phyloP scores from a whole-genome alignment of 179 eudicot genomes.

The Drosera spatulata region DNA sequence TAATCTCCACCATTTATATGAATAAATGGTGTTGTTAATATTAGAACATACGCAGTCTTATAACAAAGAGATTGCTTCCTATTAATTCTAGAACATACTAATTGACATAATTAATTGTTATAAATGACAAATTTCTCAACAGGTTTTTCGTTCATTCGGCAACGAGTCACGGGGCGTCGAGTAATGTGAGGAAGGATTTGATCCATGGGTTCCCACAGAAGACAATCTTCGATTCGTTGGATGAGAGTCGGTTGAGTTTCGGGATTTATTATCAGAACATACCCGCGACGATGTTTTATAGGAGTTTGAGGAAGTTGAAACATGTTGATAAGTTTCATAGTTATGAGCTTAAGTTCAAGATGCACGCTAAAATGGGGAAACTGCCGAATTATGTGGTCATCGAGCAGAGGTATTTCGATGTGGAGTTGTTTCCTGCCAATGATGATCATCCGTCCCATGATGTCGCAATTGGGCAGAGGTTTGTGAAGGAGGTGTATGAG shows the following conservation, averaged over 20 bases:
- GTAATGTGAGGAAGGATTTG: constrained; percentile 76
- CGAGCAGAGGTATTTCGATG: constrained; percentile 87
- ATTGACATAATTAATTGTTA: too few species aligned
- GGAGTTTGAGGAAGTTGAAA: constrained; percentile 68
- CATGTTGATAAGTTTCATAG: constrained; percentile 54
- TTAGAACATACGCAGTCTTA: too few species aligned
- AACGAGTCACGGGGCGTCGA: constrained; percentile 91
- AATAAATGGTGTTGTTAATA: too few species aligned
- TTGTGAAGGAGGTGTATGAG: constrained; percentile 98
- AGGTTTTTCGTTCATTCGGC: constrained; percentile 93
- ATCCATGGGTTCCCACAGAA: constrained; percentile 84
- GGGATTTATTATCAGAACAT: constrained; percentile 96
- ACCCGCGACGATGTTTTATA: constrained; percentile 79
- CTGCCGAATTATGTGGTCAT: constrained; percentile 84
- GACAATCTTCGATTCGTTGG: constrained; percentile 85
- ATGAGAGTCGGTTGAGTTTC: constrained; percentile 61
- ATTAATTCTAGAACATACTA: too few species aligned
- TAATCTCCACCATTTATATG: too few species aligned
- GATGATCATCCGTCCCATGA: constrained; percentile 99
- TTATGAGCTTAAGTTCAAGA: constrained; percentile 55
- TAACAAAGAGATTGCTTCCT: too few species aligned
- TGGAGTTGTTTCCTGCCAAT: constrained; percentile 58
- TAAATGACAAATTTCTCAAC: too few species aligned
- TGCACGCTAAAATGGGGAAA: constrained; percentile 55
- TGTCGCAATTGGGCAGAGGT: constrained; percentile 78